Conservation (phyloP, 2,329 filamentous ascomycete species). For the Beauveria sp. region DNA sequence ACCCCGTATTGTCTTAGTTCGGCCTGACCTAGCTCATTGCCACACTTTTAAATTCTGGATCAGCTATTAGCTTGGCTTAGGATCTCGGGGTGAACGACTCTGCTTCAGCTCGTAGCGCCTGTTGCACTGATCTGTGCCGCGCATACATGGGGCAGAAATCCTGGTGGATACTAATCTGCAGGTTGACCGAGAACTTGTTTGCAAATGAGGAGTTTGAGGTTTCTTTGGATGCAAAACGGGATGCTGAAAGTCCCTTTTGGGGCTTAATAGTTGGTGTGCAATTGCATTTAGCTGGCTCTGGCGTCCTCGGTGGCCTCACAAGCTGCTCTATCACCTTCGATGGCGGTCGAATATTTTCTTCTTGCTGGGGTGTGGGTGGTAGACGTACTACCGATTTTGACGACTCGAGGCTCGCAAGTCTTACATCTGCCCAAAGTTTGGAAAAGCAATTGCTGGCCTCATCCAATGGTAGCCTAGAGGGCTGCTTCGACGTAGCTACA, state of each 20-base stretch:
- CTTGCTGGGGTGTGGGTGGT: not conserved
- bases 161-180: not conserved
- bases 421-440: not conserved
- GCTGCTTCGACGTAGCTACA: not conserved
- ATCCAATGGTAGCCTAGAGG: not conserved
- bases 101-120: not conserved
- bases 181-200: not conserved
- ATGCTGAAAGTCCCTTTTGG: slow-evolving; percentile 1
- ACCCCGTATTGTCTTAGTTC: not conserved
- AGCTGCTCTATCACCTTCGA: not conserved
- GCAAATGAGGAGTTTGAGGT: not conserved
- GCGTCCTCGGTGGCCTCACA: not conserved
- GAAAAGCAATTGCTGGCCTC: not conserved
- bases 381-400: not conserved
- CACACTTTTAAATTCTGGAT: not conserved
- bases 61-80: not conserved
- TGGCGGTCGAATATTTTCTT: not conserved
- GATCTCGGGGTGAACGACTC: not conserved
- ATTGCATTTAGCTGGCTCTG: not conserved
- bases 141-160: not conserved
- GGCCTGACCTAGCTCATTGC: not conserved
- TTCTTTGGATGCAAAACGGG: slow-evolving; percentile 3
- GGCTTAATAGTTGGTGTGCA: not conserved
- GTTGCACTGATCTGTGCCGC: not conserved
- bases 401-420: not conserved